Percentiles rank a stretch among this genome's conserved stretches.
Evolutionary conservation across 352 stramenopile genomes (phyloP).

Genomic region (Pythium folliculosum): DNA sequence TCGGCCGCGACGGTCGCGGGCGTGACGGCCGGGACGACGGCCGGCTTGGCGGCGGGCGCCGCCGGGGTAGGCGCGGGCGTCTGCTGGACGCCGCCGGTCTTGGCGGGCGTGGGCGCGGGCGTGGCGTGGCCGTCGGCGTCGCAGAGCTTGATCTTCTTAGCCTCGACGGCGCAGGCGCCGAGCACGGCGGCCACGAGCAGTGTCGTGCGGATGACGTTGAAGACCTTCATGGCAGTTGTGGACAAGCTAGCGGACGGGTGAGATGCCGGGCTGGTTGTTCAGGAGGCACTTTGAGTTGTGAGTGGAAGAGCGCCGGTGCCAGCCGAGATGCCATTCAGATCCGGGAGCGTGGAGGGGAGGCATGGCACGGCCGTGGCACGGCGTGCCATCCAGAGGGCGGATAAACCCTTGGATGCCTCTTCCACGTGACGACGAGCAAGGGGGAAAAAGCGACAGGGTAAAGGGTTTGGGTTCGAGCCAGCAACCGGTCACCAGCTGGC

Average conservation of each 20-base stretch:
- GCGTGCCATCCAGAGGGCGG: no score
- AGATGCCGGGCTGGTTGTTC: neutral
- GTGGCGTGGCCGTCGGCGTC: constrained; percentile 18
- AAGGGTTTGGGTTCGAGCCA: constrained; percentile 7
- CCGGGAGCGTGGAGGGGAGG: no score
- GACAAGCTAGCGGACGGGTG: neutral
- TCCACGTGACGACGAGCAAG: constrained; percentile 4
- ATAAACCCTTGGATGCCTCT: neutral
- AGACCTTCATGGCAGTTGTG: constrained; percentile 23
- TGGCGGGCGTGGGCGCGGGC: constrained; percentile 17
- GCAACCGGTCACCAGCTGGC: neutral
- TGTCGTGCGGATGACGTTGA: constrained; percentile 21
- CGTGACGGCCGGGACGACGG: neutral
- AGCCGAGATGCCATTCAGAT: constrained; percentile 11
- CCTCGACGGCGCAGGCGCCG: constrained; percentile 18
- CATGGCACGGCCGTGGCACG: neutral
- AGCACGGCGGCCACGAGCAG: constrained; percentile 25
- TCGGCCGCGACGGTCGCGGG: neutral
- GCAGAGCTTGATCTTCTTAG: constrained; percentile 30
- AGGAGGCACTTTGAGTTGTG: constrained; percentile 19
- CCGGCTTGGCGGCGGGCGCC: neutral
- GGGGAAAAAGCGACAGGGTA: neutral
- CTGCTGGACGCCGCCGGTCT: constrained; percentile 2
- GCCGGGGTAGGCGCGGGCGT: constrained; percentile 3
- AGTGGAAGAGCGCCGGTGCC: neutral